Evolutionary conservation across 805 yeast species (phyloP), one percentile per base, ranked within the genome.

Genomic region (Metschnikowia baotianmanensis): DNA sequence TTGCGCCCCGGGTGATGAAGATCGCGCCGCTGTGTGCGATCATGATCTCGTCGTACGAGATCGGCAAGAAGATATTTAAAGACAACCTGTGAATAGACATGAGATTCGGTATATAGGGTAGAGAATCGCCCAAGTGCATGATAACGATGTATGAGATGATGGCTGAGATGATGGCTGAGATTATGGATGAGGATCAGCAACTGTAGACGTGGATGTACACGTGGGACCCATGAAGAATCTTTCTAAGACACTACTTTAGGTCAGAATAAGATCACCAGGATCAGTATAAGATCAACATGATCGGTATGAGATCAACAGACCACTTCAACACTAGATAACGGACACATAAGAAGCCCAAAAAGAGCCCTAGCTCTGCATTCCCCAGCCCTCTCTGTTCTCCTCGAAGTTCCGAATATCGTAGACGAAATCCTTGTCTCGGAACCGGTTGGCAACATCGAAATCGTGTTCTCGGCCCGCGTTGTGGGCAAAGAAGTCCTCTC

Each of bases 21-120:
- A 85, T 93, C 20, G 96, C 97, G 0, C 98, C 99, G 9, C 82
- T 96, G 12, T 93, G 99, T 73, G 99, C 99, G 1, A 91, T 93
- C 27, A 93, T 93, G 99, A 89, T 93, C 32, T 87, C 97, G 10
- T 83, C 93, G 28, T 93, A 93, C 59, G 99, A 93, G 60, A 69
- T 90, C 31, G 85, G 95, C 20, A 93, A 93, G 62, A 77, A 78
- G 46, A 50, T 69, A 15, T 69, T 69, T 50, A 61, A 53, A 40
- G 51, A 47, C 26, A 51, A 29, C 22, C 29, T 41, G 35, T 38
- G 36, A 39, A 31, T 31, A 25, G 26, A 36, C 21, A 19, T 13
- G 24, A 16, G 23, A 25, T 5, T 36, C 19, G 35, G 38, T 34
- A 29, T 27, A 27, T 31, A 27, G 28, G n/a, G 15, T 12, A 12